phyloP scores from a whole-genome alignment of 495 filamentous ascomycete species.

The Neurospora terricola region DNA sequence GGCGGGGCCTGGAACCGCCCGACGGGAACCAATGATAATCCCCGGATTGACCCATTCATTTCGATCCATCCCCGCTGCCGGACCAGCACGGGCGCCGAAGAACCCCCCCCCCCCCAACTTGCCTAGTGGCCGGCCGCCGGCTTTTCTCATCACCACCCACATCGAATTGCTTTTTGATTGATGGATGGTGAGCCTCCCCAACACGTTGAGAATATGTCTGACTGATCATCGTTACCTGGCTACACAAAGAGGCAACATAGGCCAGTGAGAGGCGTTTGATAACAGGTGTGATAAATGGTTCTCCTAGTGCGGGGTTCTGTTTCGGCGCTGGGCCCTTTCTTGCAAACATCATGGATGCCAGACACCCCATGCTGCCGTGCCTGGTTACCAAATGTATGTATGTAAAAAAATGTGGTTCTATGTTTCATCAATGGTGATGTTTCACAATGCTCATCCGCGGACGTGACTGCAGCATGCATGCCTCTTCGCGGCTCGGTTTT shows the following conservation, averaged over 20 bases:
- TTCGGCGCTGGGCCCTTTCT: background rate
- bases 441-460: background rate
- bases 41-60: background rate
- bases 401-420: background rate
- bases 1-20: background rate
- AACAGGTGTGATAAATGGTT: background rate
- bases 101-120: background rate
- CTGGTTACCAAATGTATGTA: background rate
- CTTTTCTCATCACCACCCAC: background rate
- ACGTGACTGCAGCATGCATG: background rate
- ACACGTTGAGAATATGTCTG: background rate
- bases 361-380: background rate
- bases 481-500: background rate
- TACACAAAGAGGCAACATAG: background rate
- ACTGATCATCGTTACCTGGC: background rate
- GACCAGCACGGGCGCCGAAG: background rate
- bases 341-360: background rate
- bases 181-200: background rate
- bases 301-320: background rate
- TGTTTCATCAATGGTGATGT: background rate
- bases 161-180: background rate
- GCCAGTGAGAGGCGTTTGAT: background rate
- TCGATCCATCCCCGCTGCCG: background rate
- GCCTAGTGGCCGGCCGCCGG: background rate
- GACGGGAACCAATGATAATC: background rate